Base-by-base conservation (phyloP, 31 red algal species). In the Porphyra umbilicalis region DNA sequence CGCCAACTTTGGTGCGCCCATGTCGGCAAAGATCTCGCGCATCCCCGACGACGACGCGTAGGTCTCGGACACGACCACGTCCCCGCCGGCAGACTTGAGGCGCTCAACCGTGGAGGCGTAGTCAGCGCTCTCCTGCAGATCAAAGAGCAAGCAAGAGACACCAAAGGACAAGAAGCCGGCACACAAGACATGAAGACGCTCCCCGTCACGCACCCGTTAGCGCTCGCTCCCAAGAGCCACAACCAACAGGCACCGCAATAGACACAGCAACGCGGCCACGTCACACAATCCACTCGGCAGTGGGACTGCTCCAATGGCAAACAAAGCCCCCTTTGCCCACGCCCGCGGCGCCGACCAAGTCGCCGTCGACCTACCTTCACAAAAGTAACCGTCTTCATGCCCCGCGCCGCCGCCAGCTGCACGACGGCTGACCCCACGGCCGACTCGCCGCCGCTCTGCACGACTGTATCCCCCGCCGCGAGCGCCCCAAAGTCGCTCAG, bases 61-160 rank as follows among this genome's bases (percentile, higher is more conserved):
- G 25, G 86, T 77, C 46, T 85, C 75, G 18, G 83, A 87, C 29
- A 96, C 88, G 29, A 91, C 94, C 57, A 96, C 84, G 36, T 86
- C 83, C 33, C 81, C 80, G 38, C 94, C 94, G 75, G 82, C 76
- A 36, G 90, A 68, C 42, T 95, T 95, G 0, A 95, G 39, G 34
- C 94, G 85, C 42, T 96, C 94, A 9, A 91, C 89, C 9, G 86
- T 92, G 18, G 86, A 79, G 31, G 86, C 90, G 68, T 96, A 96
- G 20, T 91, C 85, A 25, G 36, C 79, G 34, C 77, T 74, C 29
- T 87, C 85, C 74, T 32, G 79, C 15, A 39, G 75, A 38, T 74
- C 79, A 7, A 44, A 34, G 2, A 7, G 57, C 13, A 39, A 71
- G 30, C 57, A 25, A 71, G 16, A 9, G 16, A 29, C 1, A 2